A percentile compares a stretch with the other conserved stretches of the same genome.
Evolutionary conservation across 345 rosid species (phyloP).

Genomic region (Euphorbia lathyris): DNA sequence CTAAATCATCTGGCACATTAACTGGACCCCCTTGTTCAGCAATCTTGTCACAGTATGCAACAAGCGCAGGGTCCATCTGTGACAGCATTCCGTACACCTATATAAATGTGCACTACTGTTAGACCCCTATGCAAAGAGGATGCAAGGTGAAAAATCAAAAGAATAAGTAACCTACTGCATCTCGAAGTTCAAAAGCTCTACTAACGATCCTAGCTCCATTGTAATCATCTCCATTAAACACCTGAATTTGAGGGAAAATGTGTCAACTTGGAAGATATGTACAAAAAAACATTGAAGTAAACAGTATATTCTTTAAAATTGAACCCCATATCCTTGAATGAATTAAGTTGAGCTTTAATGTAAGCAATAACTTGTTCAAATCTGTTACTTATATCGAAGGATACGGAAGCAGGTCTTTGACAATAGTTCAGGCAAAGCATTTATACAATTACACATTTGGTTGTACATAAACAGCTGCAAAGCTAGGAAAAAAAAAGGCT

Average conservation of each 20-base stretch:
- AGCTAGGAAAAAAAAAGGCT: not conserved
- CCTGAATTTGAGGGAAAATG: constrained; percentile 40
- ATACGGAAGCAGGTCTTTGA: not conserved
- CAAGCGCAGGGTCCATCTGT: constrained; percentile 97
- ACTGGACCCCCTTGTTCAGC: constrained; percentile 84
- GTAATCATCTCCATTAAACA: constrained; percentile 90
- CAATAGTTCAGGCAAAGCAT: not conserved
- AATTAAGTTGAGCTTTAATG: not conserved
- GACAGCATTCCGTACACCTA: constrained; percentile 98
- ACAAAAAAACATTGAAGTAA: not conserved
- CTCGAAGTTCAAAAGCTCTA: constrained; percentile 90
- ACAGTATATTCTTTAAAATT: not conserved
- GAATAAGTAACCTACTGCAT: constrained; percentile 53
- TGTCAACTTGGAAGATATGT: not conserved
- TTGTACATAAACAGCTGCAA: not conserved
- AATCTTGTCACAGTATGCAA: constrained; percentile 82
- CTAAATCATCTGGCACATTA: constrained; percentile 68
- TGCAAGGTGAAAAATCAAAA: not conserved
- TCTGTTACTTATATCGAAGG: not conserved
- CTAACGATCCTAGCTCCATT: constrained; percentile 94
- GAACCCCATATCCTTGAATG: not conserved
- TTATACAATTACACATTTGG: not conserved
- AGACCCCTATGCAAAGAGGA: not conserved
- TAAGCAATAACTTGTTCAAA: not conserved
- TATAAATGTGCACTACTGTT: constrained; percentile 6